Base-by-base conservation (phyloP, 2,329 filamentous ascomycete species). In the Tolypocladium inflatum region DNA sequence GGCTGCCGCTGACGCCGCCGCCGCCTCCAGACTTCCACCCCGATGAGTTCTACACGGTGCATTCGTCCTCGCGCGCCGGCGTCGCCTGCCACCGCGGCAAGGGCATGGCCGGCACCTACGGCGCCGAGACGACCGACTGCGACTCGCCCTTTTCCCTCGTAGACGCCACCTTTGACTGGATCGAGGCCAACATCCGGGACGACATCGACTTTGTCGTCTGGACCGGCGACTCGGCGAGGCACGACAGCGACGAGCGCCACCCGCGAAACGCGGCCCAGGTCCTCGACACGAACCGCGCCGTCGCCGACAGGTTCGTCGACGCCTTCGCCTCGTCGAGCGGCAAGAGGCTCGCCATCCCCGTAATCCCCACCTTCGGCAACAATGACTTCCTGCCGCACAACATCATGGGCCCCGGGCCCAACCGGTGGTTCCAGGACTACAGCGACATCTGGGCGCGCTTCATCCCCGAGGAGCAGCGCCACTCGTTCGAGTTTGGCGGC, bases 361-460 rank as follows among this genome's bases (percentile, higher is more conserved):
- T 97, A 37, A 80, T 99, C 23, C 92, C 94, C 0, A 97, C 87
- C 0, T 87, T 97, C 64, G 94, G 94, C 60, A 99, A 99, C 76
- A 99, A 99, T 73, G 94, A 99, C 68, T 92, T 99, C 59, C 84
- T 97, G 60, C 94, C 94, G 1, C 94, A 99, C 75, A 99, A 99
- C 67, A 95, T 97, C 68, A 86, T 99, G 70, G 78, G 85, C 48
- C 80, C 84, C 1, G 94, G 93, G 0, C 94, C 94, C 19, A 97
- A 97, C 67, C 82, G 82, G 62, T 96, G 93, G 87, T 89, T 96
- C 0, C 82, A 82, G 59, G 80, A 80, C 53, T 97, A 94, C 65
- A 77, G 84, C 33, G 80, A 88, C 26, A 84, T 97, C 26, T 99
- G 94, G 94, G 75, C 76, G 54, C 80, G 81, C 42, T 96, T 97